Conservation (phyloP, 768 basidiomycete species). For the Trametes sanguinea region DNA sequence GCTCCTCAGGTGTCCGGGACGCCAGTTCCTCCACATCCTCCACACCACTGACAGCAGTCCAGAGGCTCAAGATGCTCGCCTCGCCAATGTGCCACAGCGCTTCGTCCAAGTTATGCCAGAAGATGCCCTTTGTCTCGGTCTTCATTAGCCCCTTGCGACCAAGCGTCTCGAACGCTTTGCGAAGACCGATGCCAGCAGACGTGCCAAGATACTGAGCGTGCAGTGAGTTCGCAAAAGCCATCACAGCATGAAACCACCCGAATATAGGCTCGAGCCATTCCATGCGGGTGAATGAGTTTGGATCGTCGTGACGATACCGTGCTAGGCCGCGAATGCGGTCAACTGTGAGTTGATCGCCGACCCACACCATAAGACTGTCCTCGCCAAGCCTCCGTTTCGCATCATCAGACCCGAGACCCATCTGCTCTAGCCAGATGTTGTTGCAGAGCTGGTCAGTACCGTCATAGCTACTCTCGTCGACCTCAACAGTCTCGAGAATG, state of each 20-base stretch:
- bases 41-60: constrained; percentile 34
- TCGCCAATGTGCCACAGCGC: constrained; percentile 39
- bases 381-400: background rate
- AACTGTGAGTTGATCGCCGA: constrained; percentile 40
- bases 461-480: constrained; percentile 29
- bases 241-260: constrained; percentile 42
- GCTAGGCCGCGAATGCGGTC: constrained; percentile 41
- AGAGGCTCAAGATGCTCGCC: constrained; percentile 41
- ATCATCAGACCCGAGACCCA: background rate
- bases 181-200: constrained; percentile 19
- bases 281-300: constrained; percentile 40
- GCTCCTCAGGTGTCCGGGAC: constrained; percentile 28
- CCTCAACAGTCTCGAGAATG: constrained; percentile 23
- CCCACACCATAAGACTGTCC: background rate
- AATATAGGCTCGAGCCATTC: constrained; percentile 37
- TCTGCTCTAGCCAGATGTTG: constrained; percentile 11
- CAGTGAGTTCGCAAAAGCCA: constrained; percentile 29
- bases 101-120: constrained; percentile 38
- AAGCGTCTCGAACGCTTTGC: constrained; percentile 26
- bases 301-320: constrained; percentile 38
- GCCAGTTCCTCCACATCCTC: constrained; percentile 17
- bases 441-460: constrained; percentile 19
- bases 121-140: constrained; percentile 23
- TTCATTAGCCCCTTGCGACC: constrained; percentile 25
- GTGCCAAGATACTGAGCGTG: constrained; percentile 45